Evolutionary conservation across 345 rosid species (phyloP).

Genomic region (Heritiera fomes): DNA sequence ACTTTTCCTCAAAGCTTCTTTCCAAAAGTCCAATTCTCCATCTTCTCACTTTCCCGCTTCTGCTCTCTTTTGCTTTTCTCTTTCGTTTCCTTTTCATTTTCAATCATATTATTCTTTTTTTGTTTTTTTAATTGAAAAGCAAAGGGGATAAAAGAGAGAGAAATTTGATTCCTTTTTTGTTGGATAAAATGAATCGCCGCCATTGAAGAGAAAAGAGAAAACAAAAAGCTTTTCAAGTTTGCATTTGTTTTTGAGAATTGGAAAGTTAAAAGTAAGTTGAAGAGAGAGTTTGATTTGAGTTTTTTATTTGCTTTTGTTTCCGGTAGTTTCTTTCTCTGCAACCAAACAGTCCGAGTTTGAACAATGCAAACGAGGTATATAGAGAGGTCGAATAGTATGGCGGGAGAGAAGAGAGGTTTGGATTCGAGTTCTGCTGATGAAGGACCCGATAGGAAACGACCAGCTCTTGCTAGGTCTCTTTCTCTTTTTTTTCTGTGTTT

Average conservation of each 20-base stretch:
- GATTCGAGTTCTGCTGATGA: conserved; percentile 57
- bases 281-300: not conserved
- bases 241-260: conserved; percentile 4
- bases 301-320: not conserved
- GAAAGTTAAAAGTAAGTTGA: conserved; percentile 5
- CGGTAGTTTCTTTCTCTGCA: conserved; percentile 1
- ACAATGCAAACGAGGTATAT: conserved; percentile 74
- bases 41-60: conserved; percentile 22
- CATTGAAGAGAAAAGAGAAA: conserved; percentile 2
- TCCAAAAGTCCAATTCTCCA: not conserved
- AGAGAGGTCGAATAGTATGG: conserved; percentile 79
- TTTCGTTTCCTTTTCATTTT: not conserved
- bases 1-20: conserved; percentile 40
- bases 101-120: not conserved
- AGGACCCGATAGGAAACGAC: conserved; percentile 76
- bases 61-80: not conserved
- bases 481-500: not conserved
- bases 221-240: not conserved
- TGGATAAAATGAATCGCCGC: conserved; percentile 8
- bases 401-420: conserved; percentile 71
- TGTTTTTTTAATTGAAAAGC: not conserved
- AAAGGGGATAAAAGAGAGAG: not conserved
- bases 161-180: conserved; percentile 11
- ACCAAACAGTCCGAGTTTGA: conserved; percentile 20
- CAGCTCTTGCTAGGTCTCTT: conserved; percentile 83